A percentile compares a stretch with the other conserved stretches of the same genome.
Conservation (phyloP, 164 flowering plant genomes). For the Aristolochia contorta region DNA sequence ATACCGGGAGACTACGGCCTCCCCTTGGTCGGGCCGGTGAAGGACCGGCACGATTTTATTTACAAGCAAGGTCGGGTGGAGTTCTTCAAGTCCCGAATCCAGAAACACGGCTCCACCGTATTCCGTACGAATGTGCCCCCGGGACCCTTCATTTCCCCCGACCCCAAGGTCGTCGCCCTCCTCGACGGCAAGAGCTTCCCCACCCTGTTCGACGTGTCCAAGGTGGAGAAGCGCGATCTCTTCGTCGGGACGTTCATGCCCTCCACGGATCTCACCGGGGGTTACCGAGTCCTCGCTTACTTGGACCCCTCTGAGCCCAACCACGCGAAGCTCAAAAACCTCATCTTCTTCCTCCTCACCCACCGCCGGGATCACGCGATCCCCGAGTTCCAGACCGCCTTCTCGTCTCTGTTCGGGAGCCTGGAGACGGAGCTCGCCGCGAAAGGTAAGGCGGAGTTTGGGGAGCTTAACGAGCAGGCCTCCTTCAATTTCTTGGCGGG, state of each 20-base stretch:
- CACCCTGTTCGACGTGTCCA: slow-evolving; percentile 54
- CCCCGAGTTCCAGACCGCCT: slow-evolving; percentile 49
- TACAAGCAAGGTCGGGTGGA: slow-evolving; percentile 61
- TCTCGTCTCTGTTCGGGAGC: slow-evolving; percentile 30
- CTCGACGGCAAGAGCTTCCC: slow-evolving; percentile 80
- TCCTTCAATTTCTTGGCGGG: slow-evolving; percentile 52
- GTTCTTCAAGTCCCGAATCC: slow-evolving; percentile 46
- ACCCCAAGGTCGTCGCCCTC: slow-evolving; percentile 53
- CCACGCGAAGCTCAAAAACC: slow-evolving; percentile 58
- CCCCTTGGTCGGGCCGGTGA: slow-evolving; percentile 55
- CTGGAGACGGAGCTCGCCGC: slow-evolving; percentile 41
- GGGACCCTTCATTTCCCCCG: slow-evolving; percentile 48
- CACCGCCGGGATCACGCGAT: slow-evolving; percentile 38
- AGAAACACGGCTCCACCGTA: slow-evolving; percentile 60
- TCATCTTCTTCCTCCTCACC: slow-evolving; percentile 47
- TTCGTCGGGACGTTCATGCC: slow-evolving; percentile 88
- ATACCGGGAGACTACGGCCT: slow-evolving; percentile 71
- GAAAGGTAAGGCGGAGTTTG: slow-evolving; percentile 47
- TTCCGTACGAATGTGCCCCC: slow-evolving; percentile 83
- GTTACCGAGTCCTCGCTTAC: slow-evolving; percentile 65
- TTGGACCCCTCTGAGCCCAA: slow-evolving; percentile 74
- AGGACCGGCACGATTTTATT: slow-evolving; percentile 58
- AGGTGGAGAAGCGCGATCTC: slow-evolving; percentile 67
- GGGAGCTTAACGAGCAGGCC: slow-evolving; percentile 40
- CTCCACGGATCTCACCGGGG: slow-evolving; percentile 67